phyloP scores from a whole-genome alignment of 352 stramenopile genomes.

The Aphanomyces cochlioides region DNA sequence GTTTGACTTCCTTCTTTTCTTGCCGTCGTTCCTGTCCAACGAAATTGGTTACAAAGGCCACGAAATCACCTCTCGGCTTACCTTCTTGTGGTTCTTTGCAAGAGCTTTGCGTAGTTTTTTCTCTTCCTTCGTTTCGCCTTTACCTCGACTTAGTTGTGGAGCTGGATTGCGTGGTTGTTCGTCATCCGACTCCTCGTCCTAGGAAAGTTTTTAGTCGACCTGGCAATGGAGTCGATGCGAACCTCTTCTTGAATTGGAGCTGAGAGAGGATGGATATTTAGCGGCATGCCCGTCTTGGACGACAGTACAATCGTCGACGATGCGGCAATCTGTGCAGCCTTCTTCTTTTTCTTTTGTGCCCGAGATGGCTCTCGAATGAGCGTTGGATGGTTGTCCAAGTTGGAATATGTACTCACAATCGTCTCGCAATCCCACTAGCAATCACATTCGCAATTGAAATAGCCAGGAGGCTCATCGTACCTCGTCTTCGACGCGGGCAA shows the following conservation, averaged over 20 bases:
- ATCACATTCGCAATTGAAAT: no score
- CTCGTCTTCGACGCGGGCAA: slow-evolving; percentile 52
- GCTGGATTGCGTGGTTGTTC: slow-evolving; percentile 19
- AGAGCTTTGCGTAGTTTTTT: slow-evolving; percentile 90
- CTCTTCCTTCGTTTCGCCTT: slow-evolving; percentile 87
- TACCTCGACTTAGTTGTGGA: slow-evolving; percentile 44
- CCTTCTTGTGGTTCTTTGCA: slow-evolving; percentile 89
- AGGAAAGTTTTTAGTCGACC: not conserved
- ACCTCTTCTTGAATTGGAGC: slow-evolving; percentile 15
- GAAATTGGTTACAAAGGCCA: not conserved
- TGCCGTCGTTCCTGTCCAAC: slow-evolving; percentile 21
- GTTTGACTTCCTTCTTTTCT: slow-evolving; percentile 28
- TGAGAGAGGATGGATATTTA: slow-evolving; percentile 83
- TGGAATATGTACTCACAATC: slow-evolving; percentile 98
- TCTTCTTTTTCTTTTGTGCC: slow-evolving; percentile 81
- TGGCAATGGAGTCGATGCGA: not conserved
- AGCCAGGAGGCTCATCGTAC: not conserved
- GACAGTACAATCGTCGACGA: slow-evolving; percentile 85
- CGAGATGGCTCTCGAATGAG: slow-evolving; percentile 70
- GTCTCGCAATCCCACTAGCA: slow-evolving; percentile 95
- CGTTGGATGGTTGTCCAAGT: slow-evolving; percentile 97
- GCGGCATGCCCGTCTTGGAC: slow-evolving; percentile 93
- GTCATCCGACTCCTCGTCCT: slow-evolving; percentile 25
- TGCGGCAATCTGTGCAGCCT: slow-evolving; percentile 34
- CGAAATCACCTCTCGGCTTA: not conserved